Percentiles rank a stretch among this genome's conserved stretches.
Conservation (phyloP, 352 stramenopile species). For the Blastocystis sp. region DNA sequence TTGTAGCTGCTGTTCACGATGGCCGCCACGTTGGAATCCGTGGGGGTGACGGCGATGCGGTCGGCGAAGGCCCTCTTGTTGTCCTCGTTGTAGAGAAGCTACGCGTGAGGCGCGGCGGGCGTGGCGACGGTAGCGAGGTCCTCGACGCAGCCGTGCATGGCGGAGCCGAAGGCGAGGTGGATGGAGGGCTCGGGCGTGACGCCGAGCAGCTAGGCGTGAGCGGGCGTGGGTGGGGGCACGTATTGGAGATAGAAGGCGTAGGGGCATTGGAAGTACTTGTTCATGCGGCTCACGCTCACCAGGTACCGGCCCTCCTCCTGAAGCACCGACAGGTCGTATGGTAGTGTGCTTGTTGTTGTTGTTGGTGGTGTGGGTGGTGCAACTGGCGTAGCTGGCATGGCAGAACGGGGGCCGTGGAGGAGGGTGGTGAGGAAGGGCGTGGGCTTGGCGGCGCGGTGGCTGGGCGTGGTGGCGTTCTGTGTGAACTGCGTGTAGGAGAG, state of each 20-base stretch:
- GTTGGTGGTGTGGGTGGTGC: neutral
- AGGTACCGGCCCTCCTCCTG: neutral
- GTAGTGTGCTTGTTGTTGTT: neutral
- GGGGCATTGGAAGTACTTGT: constrained; percentile 16
- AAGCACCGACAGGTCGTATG: neutral
- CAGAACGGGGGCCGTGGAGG: neutral
- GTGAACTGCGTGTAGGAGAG: constrained; percentile 47
- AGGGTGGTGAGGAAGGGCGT: constrained; percentile 2
- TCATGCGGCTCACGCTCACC: constrained; percentile 31
- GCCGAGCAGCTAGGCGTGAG: constrained; percentile 1
- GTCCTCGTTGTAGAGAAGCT: constrained; percentile 38
- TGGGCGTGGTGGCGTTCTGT: neutral
- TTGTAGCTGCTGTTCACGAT: constrained; percentile 11
- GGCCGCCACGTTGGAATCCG: constrained; percentile 28
- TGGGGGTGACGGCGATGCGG: constrained; percentile 3
- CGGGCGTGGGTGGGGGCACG: neutral
- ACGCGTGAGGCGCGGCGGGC: neutral
- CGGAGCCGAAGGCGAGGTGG: neutral
- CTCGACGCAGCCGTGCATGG: constrained; percentile 33
- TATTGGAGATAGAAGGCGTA: constrained; percentile 53
- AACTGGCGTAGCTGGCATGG: neutral
- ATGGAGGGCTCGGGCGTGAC: neutral
- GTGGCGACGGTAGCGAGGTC: constrained; percentile 1
- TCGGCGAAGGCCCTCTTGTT: neutral
- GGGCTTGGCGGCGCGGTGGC: neutral